Evolutionary conservation across 306 rosid species (phyloP).

Genomic region (Prunus mongolica): DNA sequence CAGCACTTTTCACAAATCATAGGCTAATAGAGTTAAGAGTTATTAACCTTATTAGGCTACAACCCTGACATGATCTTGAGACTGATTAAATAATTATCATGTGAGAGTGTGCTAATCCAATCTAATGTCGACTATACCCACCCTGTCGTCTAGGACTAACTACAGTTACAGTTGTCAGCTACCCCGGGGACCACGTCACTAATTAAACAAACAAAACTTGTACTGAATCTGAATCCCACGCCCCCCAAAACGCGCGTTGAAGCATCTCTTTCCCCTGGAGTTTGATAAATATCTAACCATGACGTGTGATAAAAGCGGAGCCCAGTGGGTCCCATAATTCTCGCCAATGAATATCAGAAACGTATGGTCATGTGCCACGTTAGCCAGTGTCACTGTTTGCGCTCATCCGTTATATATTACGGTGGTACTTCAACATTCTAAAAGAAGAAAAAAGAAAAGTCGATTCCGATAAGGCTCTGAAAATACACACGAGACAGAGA

Average conservation of each 20-base stretch:
- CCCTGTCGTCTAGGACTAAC: conserved; percentile 7
- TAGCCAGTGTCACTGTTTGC: conserved; percentile 5
- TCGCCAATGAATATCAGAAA: conserved; percentile 6
- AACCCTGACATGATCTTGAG: too few species aligned
- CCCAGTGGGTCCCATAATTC: conserved; percentile 28
- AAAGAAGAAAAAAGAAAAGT: neutral
- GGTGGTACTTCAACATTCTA: conserved; percentile 19
- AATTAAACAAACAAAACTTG: neutral
- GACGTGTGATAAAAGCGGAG: conserved; percentile 41
- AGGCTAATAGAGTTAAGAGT: neutral
- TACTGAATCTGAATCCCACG: neutral
- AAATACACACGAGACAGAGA: neutral
- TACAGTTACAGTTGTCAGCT: conserved; percentile 8
- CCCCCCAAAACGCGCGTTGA: conserved; percentile 31
- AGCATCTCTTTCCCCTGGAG: neutral
- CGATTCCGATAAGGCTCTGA: neutral
- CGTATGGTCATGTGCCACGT: conserved; percentile 43
- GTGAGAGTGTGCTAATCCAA: neutral
- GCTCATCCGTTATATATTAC: conserved; percentile 29
- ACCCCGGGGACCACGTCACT: conserved; percentile 26
- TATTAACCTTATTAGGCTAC: neutral
- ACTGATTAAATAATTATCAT: neutral
- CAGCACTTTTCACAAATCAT: neutral
- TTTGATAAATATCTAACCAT: conserved; percentile 43
- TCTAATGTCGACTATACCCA: neutral